Percentiles rank a stretch among this genome's conserved stretches.
These are phyloP conservation scores for Apiospora sp. DNA, from an alignment of 2,329 filamentous ascomycete genomes.

Conservation along the genomic window DNA sequence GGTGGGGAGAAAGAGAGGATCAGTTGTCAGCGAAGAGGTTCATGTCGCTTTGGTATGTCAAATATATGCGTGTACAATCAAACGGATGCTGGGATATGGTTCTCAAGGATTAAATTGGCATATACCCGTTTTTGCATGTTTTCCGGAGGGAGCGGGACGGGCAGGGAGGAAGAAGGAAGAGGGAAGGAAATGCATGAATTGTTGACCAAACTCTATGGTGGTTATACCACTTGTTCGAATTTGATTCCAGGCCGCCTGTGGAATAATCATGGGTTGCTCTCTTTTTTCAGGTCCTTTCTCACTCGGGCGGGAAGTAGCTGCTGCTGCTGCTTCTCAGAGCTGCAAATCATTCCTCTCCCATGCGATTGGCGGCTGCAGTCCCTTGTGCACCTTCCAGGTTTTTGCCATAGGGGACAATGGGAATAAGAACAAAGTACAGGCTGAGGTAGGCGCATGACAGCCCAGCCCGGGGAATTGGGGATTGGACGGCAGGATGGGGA, in stretches of 20 bases:
- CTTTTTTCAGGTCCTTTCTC: too few relatives aligned
- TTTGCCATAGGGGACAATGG: background rate
- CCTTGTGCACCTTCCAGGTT: background rate
- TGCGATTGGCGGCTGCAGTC: slow-evolving; percentile 4
- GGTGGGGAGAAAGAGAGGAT: background rate
- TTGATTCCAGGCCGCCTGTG: background rate
- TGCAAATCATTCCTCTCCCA: slow-evolving; percentile 6
- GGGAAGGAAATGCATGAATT: background rate
- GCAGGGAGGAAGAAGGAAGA: background rate
- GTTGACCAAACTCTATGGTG: slow-evolving; percentile 16
- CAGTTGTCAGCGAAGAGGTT: background rate
- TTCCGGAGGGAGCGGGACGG: background rate
- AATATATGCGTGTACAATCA: slow-evolving; percentile 1
- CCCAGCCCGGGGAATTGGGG: background rate
- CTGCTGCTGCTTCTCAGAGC: background rate
- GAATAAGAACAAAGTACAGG: background rate
- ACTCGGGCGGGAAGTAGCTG: background rate
- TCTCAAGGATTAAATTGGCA: background rate
- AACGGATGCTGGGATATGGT: slow-evolving; percentile 11
- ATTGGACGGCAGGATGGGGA: background rate
- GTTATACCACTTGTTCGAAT: background rate
- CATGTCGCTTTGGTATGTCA: background rate
- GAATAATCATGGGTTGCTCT: background rate
- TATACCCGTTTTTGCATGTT: background rate
- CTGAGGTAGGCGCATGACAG: background rate